Base-by-base conservation (phyloP, 2,329 filamentous ascomycete species). In the Chrysoporthe austroafricana region DNA sequence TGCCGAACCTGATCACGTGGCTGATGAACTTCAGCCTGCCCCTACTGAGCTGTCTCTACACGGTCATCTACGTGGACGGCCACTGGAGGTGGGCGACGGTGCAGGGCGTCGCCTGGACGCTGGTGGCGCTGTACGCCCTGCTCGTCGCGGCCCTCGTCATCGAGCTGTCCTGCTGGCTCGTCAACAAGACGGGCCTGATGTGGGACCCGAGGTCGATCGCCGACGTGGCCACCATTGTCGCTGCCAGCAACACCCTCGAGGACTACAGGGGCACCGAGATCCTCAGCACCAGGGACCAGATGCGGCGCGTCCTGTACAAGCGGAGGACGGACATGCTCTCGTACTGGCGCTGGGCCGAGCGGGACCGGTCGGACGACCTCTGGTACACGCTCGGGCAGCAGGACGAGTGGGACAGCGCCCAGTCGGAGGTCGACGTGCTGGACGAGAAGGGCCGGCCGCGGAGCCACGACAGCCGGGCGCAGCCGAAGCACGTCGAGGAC, bases 171-270 rank as follows among this genome's bases (percentile, higher is more conserved):
- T 90, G 88, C 70, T 92, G 94, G 80, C 80, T 85, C 64, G 79
- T 83, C 32, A 83, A 86, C 42, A 85, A 84, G 73, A 96, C 93
- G 0, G 94, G 94, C 0, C 81, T 97, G 70, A 86, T 91, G 74
- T 97, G 94, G 94, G 93, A 97, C 75, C 86, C 93, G 2, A 85
- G 90, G 58, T 95, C 90, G 34, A 81, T 97, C 8, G 94, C 92
- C 3, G 94, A 97, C 75, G 81, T 97, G 48, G 85, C 96, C 56
- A 87, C 90, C 1, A 83, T 97, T 13, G 84, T 97, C 36, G 90
- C 93, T 71, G 87, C 91, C 69, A 94, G 92, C 71, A 97, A 97
- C 77, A 88, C 90, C 21, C 84, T 94, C 61, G 82, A 84, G 32
- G 90, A 91, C 73, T 97, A 94, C 77, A 83, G 86, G 14, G 87